Conservation (phyloP, 148 eudicot genomes). For the Arbutus unedo region DNA sequence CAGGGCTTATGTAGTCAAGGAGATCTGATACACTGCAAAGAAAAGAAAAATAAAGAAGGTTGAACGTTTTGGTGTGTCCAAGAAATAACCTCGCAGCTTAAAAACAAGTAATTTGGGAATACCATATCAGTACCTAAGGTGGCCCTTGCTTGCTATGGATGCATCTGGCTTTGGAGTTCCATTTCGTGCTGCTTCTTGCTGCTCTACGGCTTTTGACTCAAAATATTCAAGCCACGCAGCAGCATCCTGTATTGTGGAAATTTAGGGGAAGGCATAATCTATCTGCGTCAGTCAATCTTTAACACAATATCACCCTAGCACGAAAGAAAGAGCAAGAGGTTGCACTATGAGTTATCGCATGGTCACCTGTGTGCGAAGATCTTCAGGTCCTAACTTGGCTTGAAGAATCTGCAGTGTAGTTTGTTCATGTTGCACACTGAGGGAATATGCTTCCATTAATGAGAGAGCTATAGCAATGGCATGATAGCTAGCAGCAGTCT, state of each 20-base stretch:
- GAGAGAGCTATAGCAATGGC: conserved; percentile 99
- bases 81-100: conserved; percentile 7
- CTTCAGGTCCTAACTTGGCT: conserved; percentile 91
- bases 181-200: conserved; percentile 90
- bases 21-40: conserved; percentile 91
- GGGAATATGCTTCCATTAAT: conserved; percentile 96
- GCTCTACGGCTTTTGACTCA: conserved; percentile 93
- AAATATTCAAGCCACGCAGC: conserved; percentile 99
- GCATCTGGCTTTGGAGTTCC: conserved; percentile 98
- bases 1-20: conserved; percentile 88
- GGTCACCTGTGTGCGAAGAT: conserved; percentile 94
- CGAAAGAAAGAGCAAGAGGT: neutral
- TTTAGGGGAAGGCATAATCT: neutral
- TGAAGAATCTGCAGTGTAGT: conserved; percentile 93
- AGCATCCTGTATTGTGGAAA: conserved; percentile 65
- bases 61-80: conserved; percentile 18
- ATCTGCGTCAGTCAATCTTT: neutral
- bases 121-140: conserved; percentile 76
- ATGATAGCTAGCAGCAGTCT: conserved; percentile 99
- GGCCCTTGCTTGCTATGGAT: conserved; percentile 98
- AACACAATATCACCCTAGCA: neutral
- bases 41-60: conserved; percentile 23
- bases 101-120: conserved; percentile 26
- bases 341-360: neutral
- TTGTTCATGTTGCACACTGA: conserved; percentile 98